Percentiles rank a stretch among this genome's conserved stretches.
phyloP scores from a whole-genome alignment of 805 yeast species.

The Kodamaea kaohsiungensis region DNA sequence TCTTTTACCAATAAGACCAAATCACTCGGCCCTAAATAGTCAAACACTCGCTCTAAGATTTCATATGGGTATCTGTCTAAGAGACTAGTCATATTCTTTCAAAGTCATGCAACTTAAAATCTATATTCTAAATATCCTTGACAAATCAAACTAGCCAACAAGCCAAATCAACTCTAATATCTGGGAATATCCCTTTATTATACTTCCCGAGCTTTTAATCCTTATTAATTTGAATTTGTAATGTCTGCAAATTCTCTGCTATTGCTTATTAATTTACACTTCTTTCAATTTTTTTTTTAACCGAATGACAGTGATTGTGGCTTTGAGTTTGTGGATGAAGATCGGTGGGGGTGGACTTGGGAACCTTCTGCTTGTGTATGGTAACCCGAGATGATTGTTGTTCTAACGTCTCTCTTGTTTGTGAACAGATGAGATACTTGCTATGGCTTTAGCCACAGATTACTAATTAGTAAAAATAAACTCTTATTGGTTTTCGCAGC shows the following conservation, averaged over 20 bases:
- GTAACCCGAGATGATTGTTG: background rate
- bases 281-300: background rate
- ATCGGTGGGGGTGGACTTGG: background rate
- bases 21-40: slow-evolving; percentile 1
- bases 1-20: background rate
- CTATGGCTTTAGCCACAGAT: background rate
- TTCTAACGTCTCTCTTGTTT: background rate
- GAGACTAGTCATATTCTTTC: background rate
- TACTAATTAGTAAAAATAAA: background rate
- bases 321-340: background rate
- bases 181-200: background rate
- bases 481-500: background rate
- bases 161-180: background rate
- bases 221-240: background rate
- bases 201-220: background rate
- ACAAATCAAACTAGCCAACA: background rate
- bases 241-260: background rate
- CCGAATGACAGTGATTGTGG: background rate
- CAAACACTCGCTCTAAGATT: slow-evolving; percentile 1
- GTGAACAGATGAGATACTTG: background rate
- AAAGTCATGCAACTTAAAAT: background rate
- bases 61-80: slow-evolving; percentile 2
- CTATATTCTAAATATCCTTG: background rate
- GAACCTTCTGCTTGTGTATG: background rate
- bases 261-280: background rate